Percentiles rank a stretch among this genome's conserved stretches.
phyloP scores from a whole-genome alignment of 345 rosid genomes.

The Salix caprea region DNA sequence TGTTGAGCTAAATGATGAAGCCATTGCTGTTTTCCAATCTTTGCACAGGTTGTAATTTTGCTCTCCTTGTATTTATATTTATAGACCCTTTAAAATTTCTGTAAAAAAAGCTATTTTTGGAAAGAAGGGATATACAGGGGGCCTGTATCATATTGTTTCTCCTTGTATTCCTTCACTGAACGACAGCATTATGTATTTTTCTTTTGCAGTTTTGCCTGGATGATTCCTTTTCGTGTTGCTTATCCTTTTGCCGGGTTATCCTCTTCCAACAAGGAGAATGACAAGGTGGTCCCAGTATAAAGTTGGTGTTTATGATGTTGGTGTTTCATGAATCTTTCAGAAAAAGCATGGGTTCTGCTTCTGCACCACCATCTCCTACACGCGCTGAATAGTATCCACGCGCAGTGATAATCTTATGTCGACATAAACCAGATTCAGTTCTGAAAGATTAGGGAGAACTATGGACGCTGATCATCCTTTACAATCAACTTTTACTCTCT shows the following conservation, averaged over 20 bases:
- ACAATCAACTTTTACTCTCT: neutral
- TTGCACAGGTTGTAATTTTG: neutral
- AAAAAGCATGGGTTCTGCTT: neutral
- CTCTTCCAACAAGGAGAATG: neutral
- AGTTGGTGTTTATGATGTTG: neutral
- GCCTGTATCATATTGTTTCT: neutral
- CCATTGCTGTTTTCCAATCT: neutral
- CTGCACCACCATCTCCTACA: neutral
- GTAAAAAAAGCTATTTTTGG: too few relatives aligned
- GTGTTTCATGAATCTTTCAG: neutral
- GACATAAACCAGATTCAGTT: neutral
- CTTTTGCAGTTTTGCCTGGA: neutral
- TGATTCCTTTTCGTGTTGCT: neutral
- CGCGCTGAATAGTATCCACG: neutral
- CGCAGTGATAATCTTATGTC: neutral
- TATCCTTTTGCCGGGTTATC: too few relatives aligned
- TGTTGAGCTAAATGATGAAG: neutral
- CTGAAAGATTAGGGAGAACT: neutral
- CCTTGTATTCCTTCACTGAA: neutral
- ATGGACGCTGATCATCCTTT: neutral
- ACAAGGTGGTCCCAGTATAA: neutral
- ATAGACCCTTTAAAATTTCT: neutral
- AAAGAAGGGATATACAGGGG: neutral
- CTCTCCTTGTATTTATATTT: neutral
- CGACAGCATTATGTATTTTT: neutral